Evolutionary conservation across 345 rosid species (phyloP).

Genomic region (Eucalyptus coolabah): DNA sequence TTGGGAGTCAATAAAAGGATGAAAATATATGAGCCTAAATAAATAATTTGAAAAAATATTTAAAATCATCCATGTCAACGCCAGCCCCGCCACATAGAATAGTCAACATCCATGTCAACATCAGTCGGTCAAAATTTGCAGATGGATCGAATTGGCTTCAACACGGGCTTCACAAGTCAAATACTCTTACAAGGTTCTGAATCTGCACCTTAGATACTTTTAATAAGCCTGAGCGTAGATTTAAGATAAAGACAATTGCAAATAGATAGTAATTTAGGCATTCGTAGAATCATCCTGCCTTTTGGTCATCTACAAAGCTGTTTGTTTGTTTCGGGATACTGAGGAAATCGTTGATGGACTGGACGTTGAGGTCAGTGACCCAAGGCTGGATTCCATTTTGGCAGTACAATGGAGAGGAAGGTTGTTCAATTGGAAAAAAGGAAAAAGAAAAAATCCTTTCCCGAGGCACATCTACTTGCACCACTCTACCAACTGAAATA

Average conservation of each 20-base stretch:
- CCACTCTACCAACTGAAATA: not conserved
- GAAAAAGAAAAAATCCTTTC: not conserved
- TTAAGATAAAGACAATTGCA: not conserved
- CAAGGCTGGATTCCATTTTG: not conserved
- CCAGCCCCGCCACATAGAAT: accelerated
- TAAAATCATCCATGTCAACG: no score
- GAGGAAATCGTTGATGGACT: not conserved
- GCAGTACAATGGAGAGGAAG: not conserved
- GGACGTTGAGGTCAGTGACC: not conserved
- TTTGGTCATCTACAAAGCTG: not conserved
- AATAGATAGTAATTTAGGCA: not conserved
- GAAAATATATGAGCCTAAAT: no score
- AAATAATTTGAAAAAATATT: no score
- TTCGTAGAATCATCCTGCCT: not conserved
- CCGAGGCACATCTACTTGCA: not conserved
- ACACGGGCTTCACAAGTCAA: not conserved
- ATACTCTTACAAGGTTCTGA: not conserved
- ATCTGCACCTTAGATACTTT: not conserved
- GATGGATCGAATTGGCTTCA: not conserved
- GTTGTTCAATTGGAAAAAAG: not conserved
- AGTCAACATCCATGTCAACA: accelerated
- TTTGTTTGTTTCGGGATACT: not conserved
- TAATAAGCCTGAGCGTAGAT: not conserved
- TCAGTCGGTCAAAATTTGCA: no score
- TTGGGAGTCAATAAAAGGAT: no score